A percentile compares a stretch with the other conserved stretches of the same genome.
These are phyloP conservation scores for Neofusicoccum parvum DNA, from an alignment of 2,329 filamentous ascomycete genomes.

Conservation along the genomic window DNA sequence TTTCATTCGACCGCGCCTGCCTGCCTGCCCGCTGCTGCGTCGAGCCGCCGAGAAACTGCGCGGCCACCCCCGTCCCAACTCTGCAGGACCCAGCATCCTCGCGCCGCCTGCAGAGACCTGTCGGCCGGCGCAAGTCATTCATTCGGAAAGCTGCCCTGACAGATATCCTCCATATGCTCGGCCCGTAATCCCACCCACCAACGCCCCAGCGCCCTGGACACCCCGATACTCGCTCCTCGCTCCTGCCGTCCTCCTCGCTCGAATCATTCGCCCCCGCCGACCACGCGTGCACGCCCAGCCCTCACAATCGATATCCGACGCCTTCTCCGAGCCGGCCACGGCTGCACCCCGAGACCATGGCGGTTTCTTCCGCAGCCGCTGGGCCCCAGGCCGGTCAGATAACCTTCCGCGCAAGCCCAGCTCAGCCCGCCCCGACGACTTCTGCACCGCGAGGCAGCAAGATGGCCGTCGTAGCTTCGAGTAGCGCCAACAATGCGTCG, in stretches of 20 bases:
- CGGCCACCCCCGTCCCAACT: neutral
- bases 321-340: constrained; percentile 1
- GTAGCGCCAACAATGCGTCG: constrained; percentile 25
- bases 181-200: constrained; percentile 13
- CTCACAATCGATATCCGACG: neutral
- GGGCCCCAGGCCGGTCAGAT: constrained; percentile 33
- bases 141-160: constrained; percentile 19
- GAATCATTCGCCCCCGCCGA: neutral
- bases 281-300: neutral
- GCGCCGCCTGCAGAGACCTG: constrained; percentile 11
- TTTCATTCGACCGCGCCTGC: constrained; percentile 13
- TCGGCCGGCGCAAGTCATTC: constrained; percentile 16
- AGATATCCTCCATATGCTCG: constrained; percentile 21
- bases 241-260: neutral
- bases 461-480: constrained; percentile 33
- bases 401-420: constrained; percentile 40
- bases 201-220: constrained; percentile 16
- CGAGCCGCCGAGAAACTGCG: neutral
- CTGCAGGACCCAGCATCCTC: constrained; percentile 15
- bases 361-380: constrained; percentile 38
- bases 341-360: constrained; percentile 32
- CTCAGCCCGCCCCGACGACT: constrained; percentile 24
- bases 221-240: constrained; percentile 4
- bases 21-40: neutral
- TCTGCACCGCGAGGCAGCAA: constrained; percentile 23